Percentiles rank a stretch among this genome's conserved stretches.
These are phyloP conservation scores for Aspergillus kassunensis DNA, from an alignment of 495 filamentous ascomycete genomes.

Conservation along the genomic window DNA sequence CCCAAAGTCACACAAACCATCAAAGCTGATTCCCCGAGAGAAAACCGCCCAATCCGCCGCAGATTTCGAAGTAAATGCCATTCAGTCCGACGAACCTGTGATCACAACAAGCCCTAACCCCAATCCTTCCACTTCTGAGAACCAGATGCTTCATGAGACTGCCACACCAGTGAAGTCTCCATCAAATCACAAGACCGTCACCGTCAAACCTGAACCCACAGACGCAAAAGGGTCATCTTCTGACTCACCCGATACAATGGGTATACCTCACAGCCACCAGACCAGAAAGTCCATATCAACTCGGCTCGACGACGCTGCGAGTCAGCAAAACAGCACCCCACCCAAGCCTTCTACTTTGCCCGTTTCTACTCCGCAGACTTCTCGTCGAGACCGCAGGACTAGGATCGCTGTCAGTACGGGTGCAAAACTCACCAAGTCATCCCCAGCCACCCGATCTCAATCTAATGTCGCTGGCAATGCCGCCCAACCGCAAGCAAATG, in stretches of 20 bases:
- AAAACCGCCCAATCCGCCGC: no score
- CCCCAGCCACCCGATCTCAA: conserved; percentile 2
- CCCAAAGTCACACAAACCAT: background rate
- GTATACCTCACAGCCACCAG: conserved; percentile 4
- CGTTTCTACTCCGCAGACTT: conserved; percentile 13
- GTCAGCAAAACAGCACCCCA: conserved; percentile 6
- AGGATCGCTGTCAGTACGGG: conserved; percentile 1
- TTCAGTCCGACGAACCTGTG: background rate
- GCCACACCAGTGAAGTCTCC: conserved; percentile 11
- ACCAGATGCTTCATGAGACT: background rate
- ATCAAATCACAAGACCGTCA: conserved; percentile 9
- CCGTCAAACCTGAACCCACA: conserved; percentile 9
- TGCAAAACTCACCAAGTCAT: conserved; percentile 5
- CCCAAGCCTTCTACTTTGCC: conserved; percentile 2
- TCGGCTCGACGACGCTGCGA: conserved; percentile 8
- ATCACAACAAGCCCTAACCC: background rate
- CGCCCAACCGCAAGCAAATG: background rate
- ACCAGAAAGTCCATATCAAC: conserved; percentile 19
- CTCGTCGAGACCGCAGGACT: conserved; percentile 17
- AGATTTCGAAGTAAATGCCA: background rate
- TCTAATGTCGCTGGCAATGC: background rate
- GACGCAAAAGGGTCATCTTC: background rate
- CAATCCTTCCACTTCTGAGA: conserved; percentile 7
- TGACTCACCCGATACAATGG: conserved; percentile 4
- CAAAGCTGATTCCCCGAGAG: background rate